A percentile compares a stretch with the other conserved stretches of the same genome.
phyloP scores from a whole-genome alignment of 768 basidiomycete species.

The Strobilomyces confusus region DNA sequence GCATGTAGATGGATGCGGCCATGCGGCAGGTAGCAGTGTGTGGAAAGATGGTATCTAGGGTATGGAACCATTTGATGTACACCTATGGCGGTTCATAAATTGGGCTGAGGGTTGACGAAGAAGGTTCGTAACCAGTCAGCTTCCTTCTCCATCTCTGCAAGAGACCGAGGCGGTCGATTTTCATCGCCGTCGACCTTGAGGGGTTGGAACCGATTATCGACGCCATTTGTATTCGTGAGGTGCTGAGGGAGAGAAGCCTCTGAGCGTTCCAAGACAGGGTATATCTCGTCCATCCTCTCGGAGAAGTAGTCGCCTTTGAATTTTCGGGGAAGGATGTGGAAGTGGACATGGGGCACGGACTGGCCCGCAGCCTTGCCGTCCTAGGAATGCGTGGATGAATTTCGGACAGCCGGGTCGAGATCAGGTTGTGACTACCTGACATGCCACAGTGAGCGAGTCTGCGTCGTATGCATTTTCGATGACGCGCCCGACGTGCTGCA shows the following conservation, averaged over 20 bases:
- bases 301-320: constrained; percentile 64
- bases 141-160: constrained; percentile 79
- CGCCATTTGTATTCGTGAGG: constrained; percentile 20
- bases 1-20: constrained; percentile 38
- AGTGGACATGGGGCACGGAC: constrained; percentile 78
- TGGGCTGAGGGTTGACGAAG: constrained; percentile 32
- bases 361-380: constrained; percentile 87
- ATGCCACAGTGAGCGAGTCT: constrained; percentile 82
- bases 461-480: constrained; percentile 81
- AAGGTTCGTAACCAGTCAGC: constrained; percentile 63
- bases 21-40: constrained; percentile 30
- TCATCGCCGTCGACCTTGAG: constrained; percentile 71
- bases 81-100: not conserved
- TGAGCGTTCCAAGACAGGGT: constrained; percentile 69
- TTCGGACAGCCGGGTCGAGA: not conserved
- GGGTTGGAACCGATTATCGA: constrained; percentile 29
- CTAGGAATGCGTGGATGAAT: constrained; percentile 35
- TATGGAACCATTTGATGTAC: not conserved
- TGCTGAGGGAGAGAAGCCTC: constrained; percentile 49
- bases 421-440: constrained; percentile 56
- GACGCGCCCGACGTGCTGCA: constrained; percentile 73
- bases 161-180: constrained; percentile 52
- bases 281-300: constrained; percentile 64
- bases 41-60: constrained; percentile 33
- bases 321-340: constrained; percentile 87